Base-by-base conservation (phyloP, 2,329 filamentous ascomycete genomes). In the Lachnellula subtilissima region DNA sequence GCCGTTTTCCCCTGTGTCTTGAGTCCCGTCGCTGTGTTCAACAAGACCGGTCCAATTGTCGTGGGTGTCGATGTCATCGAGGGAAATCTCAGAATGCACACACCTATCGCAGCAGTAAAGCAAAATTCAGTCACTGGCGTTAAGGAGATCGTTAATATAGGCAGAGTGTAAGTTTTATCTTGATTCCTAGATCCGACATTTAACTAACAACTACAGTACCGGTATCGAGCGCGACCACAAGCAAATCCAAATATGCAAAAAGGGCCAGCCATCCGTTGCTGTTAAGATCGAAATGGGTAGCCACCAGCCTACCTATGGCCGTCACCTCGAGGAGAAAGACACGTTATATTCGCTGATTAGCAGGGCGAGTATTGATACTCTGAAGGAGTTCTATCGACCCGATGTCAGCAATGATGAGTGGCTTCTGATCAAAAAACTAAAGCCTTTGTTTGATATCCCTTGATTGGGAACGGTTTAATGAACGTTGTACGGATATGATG, bases 141-240 rank as follows among this genome's bases (percentile, higher is more conserved):
- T 52, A 97, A 94, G 76, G 93, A 97, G 70, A 81, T 97, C 51
- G 76, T 99, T 66, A 80, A 79, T 43, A 73, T 99, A 42, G 94
- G 94, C 58, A 87, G 94, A 89, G 94, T 99, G 67, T 70, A 67
- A 67, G 68, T 66, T 53, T 9, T 22, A 19, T 35, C 25, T 23
- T n/a, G 15, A 23, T 48, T 37, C 43, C 5, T 25, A 48, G 37
- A 47, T 49, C 11, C 5, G 1, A 25, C 36, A 45, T 35, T 57
- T 17, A 57, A 55, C 65, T 69, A 65, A 71, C 60, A 35, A 35
- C 22, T 11, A 56, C 68, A 96, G 92, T n/a, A 89, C 89, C 54
- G 92, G 88, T 2, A 99, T 99, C 69, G 93, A 99, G 74, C 87
- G 95, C 71, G 95, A 99, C 65, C 94, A 99, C 82, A 99, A 99